Conservation (phyloP, 345 rosid species). For the Angophora floribunda region DNA sequence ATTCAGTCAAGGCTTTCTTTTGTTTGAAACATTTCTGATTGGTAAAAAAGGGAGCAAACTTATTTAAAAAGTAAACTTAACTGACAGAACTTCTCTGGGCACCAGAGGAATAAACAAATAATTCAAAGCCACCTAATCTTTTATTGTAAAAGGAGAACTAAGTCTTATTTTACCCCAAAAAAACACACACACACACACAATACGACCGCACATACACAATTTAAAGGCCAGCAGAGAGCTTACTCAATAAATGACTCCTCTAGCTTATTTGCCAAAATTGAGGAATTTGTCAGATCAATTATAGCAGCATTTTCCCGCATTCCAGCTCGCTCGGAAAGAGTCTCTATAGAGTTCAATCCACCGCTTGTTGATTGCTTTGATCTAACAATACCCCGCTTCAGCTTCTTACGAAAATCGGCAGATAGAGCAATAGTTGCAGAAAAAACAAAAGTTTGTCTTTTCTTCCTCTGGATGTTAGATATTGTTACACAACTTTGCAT, state of each 20-base stretch:
- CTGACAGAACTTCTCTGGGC: neutral
- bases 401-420: conserved; percentile 88
- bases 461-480: conserved; percentile 60
- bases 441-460: conserved; percentile 91
- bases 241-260: conserved; percentile 87
- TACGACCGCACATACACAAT: neutral
- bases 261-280: conserved; percentile 64
- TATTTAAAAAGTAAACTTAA: neutral
- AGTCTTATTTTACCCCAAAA: neutral
- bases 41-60: neutral
- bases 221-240: conserved; percentile 3
- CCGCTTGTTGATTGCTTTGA: conserved; percentile 47
- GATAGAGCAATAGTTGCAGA: conserved; percentile 95
- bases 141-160: neutral
- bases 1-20: neutral
- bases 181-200: neutral
- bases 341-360: conserved; percentile 75
- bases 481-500: conserved; percentile 42
- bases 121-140: neutral
- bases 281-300: conserved; percentile 76
- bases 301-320: conserved; percentile 80
- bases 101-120: neutral
- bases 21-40: neutral
- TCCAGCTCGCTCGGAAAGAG: conserved; percentile 82
- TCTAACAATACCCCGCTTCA: conserved; percentile 56